Evolutionary conservation across 2,329 filamentous ascomycete species (phyloP).

Genomic region (Aspergillus brasiliensis): DNA sequence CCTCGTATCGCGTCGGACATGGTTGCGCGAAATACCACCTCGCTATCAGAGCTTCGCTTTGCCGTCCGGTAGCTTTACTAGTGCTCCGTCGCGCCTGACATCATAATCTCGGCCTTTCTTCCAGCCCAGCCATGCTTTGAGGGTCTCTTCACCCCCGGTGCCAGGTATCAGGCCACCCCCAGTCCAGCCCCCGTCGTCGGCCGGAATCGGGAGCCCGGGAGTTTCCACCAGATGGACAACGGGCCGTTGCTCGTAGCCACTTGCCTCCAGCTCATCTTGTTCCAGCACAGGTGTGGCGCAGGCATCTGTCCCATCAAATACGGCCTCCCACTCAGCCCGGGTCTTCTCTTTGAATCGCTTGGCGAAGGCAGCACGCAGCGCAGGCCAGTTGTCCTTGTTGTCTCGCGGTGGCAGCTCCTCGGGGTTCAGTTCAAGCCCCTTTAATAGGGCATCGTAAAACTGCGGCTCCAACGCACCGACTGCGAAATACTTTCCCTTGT

Average conservation of each 20-base stretch:
- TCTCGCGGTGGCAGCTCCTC: constrained; percentile 51
- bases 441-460: constrained; percentile 72
- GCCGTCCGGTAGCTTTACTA: constrained; percentile 53
- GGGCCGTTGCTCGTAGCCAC: constrained; percentile 51
- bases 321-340: constrained; percentile 74
- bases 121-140: constrained; percentile 79
- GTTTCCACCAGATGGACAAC: constrained; percentile 62
- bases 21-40: neutral
- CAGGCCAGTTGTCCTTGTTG: constrained; percentile 68
- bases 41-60: constrained; percentile 30
- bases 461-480: constrained; percentile 89
- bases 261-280: constrained; percentile 69
- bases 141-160: constrained; percentile 68
- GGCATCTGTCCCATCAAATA: constrained; percentile 90
- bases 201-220: constrained; percentile 61
- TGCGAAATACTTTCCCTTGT: constrained; percentile 73
- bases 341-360: constrained; percentile 68
- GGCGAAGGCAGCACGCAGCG: constrained; percentile 63
- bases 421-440: constrained; percentile 63
- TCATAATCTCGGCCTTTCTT: constrained; percentile 69
- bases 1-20: neutral
- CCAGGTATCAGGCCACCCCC: constrained; percentile 65
- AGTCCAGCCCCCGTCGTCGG: constrained; percentile 69
- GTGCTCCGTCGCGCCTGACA: constrained; percentile 60
- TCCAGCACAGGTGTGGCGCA: constrained; percentile 87